Percentiles rank a stretch among this genome's conserved stretches.
phyloP scores from a whole-genome alignment of 208 protist genomes.

The Porcisia hertigi region DNA sequence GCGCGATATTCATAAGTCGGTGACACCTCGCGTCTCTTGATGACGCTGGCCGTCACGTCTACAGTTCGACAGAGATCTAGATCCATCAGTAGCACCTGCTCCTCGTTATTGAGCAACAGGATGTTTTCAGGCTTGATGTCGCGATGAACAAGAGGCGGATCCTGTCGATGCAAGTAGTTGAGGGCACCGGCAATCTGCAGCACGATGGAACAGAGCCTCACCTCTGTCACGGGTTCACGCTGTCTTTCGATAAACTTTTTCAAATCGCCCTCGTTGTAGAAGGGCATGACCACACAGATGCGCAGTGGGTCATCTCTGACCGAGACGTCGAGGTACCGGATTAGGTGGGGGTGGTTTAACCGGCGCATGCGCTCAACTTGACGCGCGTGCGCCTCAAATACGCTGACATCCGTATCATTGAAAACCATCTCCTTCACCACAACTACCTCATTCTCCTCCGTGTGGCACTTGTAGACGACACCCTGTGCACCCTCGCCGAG shows the following conservation, averaged over 20 bases:
- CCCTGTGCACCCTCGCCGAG: slow-evolving; percentile 83
- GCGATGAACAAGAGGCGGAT: slow-evolving; percentile 80
- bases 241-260: slow-evolving; percentile 64
- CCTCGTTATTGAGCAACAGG: slow-evolving; percentile 72
- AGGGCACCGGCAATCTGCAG: slow-evolving; percentile 80
- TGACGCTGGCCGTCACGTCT: slow-evolving; percentile 47
- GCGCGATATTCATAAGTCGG: slow-evolving; percentile 86
- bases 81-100: slow-evolving; percentile 89
- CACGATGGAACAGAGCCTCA: slow-evolving; percentile 75
- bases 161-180: slow-evolving; percentile 77
- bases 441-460: slow-evolving; percentile 67
- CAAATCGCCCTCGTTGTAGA: slow-evolving; percentile 82
- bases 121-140: slow-evolving; percentile 93
- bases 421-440: slow-evolving; percentile 86
- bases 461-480: slow-evolving; percentile 78
- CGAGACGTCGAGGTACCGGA: slow-evolving; percentile 82
- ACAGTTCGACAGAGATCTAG: slow-evolving; percentile 75
- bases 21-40: slow-evolving; percentile 32
- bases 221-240: slow-evolving; percentile 50
- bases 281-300: slow-evolving; percentile 83
- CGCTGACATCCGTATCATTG: slow-evolving; percentile 30
- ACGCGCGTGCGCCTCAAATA: slow-evolving; percentile 49
- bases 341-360: slow-evolving; percentile 81
- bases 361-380: slow-evolving; percentile 73
- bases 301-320: slow-evolving; percentile 43